Base-by-base conservation (phyloP, 192 early-diverging fungal genomes). In the Phlyctochytrium planicorne region DNA sequence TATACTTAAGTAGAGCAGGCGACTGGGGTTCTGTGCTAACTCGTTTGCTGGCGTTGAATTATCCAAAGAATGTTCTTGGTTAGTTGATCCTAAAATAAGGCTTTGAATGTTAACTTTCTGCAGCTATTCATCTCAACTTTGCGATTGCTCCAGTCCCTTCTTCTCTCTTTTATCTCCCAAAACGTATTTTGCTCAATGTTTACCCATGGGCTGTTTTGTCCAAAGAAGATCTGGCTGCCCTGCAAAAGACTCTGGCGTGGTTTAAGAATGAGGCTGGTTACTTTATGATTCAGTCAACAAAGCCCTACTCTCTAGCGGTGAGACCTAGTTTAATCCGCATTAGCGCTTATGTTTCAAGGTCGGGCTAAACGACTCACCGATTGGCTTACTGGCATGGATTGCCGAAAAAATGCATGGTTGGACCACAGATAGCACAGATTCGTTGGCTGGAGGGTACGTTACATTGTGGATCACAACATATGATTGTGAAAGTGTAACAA, bases 1-100 rank as follows among this genome's bases (percentile, higher is more conserved):
- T 47, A 20, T 47, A n/a, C n/a, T n/a, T n/a, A n/a, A n/a, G n/a
- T n/a, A n/a, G n/a, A n/a, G n/a, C 25, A 14, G 84, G 84, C 23
- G 84, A 86, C 59, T 86, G 84, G 84, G 84, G 84, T 6, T 66
- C 66, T 3, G 60, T 86, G 29, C 74, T 86, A 30, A 55, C 76
- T 1, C 74, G 75, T 2, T 61, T 65, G 1, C 60, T 86, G 35
- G 84, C 80, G 16, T 67, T 79, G 3, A 60, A 73, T 52, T 75
- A 77, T 59, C 82, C 82, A 0, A 69, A 72, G 3, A 33, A 68
- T 37, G 80, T 77, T 52, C 59, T 75, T 12, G 83, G 76, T 10
- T 81, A n/a, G n/a, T n/a, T n/a, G n/a, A n/a, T n/a, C n/a, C n/a
- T n/a, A n/a, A n/a, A n/a, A n/a, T n/a, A n/a, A n/a, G n/a, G n/a